Percentiles rank a stretch among this genome's conserved stretches.
phyloP scores from a whole-genome alignment of 179 eudicot species.

The Pouteria campechiana region DNA sequence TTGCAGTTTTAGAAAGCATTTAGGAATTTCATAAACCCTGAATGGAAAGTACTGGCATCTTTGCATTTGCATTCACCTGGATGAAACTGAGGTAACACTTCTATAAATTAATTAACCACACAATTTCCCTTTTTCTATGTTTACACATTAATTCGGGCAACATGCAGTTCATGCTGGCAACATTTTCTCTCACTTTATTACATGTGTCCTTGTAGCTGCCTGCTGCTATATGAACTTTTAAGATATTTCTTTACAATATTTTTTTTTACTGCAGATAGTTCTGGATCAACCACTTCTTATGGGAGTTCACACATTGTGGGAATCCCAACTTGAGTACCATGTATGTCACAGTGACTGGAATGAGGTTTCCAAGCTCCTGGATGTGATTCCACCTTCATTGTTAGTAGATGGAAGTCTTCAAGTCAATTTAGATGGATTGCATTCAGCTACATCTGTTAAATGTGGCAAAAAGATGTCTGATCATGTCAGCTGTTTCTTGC shows the following conservation, averaged over 20 bases:
- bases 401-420: constrained; percentile 45
- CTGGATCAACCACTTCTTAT: constrained; percentile 69
- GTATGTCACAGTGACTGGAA: constrained; percentile 79
- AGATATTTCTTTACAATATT: no score
- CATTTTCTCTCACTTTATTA: no score
- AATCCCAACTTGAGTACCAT: constrained; percentile 87
- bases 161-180: no score
- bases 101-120: no score
- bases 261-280: constrained; percentile 37
- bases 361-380: constrained; percentile 64
- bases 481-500: constrained; percentile 36
- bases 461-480: constrained; percentile 27
- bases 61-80: no score
- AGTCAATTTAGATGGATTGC: constrained; percentile 60
- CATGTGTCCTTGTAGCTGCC: no score
- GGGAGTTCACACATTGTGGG: constrained; percentile 81
- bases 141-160: no score
- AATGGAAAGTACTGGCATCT: no score
- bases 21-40: no score
- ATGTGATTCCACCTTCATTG: constrained; percentile 52
- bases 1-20: no score
- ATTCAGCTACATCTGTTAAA: constrained; percentile 33
- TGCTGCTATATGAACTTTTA: constrained; percentile 4
- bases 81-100: no score
- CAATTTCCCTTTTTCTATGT: no score